A percentile compares a stretch with the other conserved stretches of the same genome.
These are phyloP conservation scores for Melampsora americana DNA, from an alignment of 1,284 basidiomycete genomes.

Conservation along the genomic window DNA sequence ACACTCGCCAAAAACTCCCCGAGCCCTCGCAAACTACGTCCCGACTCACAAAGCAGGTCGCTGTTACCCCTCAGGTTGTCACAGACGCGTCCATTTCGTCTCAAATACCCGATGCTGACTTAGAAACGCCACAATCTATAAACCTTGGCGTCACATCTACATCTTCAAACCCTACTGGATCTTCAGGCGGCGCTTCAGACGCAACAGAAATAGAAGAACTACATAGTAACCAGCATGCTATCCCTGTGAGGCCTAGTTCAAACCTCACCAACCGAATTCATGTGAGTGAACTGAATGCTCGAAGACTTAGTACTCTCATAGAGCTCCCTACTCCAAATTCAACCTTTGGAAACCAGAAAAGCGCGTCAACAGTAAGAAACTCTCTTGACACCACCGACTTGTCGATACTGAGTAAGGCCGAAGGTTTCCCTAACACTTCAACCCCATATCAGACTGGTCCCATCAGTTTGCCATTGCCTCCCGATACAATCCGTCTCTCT, in stretches of 20 bases:
- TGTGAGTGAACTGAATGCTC: conserved; percentile 28
- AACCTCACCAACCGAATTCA: conserved; percentile 25
- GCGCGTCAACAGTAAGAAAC: background rate
- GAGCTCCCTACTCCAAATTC: conserved; percentile 37
- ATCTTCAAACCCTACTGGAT: background rate
- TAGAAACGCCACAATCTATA: background rate
- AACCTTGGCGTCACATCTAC: background rate
- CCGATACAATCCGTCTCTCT: conserved; percentile 37
- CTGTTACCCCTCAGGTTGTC: background rate
- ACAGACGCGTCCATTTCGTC: conserved; percentile 9
- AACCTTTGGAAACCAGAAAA: conserved; percentile 11
- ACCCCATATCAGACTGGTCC: conserved; percentile 35
- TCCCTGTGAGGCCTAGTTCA: background rate
- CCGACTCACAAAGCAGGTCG: background rate
- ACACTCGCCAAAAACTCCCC: background rate
- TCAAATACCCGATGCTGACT: background rate
- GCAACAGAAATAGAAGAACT: conserved; percentile 12
- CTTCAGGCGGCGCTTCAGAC: conserved; percentile 6
- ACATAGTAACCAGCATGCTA: background rate
- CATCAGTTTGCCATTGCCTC: conserved; percentile 34
- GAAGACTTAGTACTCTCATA: conserved; percentile 34
- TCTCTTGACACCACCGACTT: conserved; percentile 11
- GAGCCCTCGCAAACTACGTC: background rate
- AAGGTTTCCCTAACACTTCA: conserved; percentile 25
- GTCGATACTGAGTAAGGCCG: conserved; percentile 18